These are phyloP conservation scores for Isatis lusitanica DNA, from an alignment of 441 rosid genomes.

Conservation along the genomic window DNA sequence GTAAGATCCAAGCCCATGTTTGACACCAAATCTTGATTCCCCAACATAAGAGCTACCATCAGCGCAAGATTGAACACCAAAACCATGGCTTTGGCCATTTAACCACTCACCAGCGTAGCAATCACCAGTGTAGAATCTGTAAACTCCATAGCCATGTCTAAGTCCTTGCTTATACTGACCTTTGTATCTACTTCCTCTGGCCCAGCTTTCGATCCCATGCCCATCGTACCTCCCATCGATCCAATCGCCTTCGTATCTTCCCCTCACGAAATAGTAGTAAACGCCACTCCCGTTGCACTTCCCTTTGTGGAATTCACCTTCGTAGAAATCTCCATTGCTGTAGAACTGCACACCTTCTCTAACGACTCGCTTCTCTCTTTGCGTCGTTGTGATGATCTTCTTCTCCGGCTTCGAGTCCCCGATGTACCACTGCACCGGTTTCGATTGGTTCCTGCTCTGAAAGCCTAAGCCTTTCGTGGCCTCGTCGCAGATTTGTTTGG, in stretches of 20 bases:
- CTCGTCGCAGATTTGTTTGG: constrained; percentile 52
- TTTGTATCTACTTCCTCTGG: constrained; percentile 86
- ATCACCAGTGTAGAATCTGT: constrained; percentile 85
- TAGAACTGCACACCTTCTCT: constrained; percentile 91
- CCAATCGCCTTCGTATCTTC: constrained; percentile 95
- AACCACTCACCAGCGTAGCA: constrained; percentile 89
- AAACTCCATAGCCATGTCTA: constrained; percentile 82
- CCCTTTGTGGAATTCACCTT: constrained; percentile 86
- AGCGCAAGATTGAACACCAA: constrained; percentile 83
- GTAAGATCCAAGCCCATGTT: constrained; percentile 89
- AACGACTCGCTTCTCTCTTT: constrained; percentile 37
- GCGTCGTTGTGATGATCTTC: background rate
- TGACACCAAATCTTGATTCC: constrained; percentile 75
- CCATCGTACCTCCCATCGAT: constrained; percentile 90
- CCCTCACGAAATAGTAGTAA: constrained; percentile 75
- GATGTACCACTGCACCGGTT: constrained; percentile 79
- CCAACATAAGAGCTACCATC: constrained; percentile 88
- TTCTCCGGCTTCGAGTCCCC: constrained; percentile 46
- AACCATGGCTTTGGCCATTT: constrained; percentile 90
- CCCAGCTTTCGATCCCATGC: constrained; percentile 90
- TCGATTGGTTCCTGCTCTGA: constrained; percentile 40
- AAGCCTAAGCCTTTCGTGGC: constrained; percentile 39
- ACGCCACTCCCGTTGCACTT: constrained; percentile 90
- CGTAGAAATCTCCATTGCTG: constrained; percentile 88
- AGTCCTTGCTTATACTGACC: constrained; percentile 85